phyloP scores from a whole-genome alignment of 371 early-diverging fungal genomes.

The Mucor mucedo region DNA sequence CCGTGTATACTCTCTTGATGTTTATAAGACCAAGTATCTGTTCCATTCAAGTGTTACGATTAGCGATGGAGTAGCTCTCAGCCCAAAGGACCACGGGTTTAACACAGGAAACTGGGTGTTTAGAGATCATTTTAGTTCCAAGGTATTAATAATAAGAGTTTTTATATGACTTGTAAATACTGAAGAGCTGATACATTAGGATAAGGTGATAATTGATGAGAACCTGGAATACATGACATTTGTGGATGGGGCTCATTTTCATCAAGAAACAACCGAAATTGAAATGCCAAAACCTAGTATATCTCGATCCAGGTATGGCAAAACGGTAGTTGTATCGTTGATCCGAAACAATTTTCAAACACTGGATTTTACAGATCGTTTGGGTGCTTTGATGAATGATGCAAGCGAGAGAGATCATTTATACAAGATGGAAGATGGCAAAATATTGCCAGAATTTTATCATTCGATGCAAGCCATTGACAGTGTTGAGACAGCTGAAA shows the following conservation, averaged over 20 bases:
- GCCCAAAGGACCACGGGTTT: not conserved
- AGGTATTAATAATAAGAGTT: constrained; percentile 6
- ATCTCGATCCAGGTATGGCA: constrained; percentile 37
- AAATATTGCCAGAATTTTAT: constrained; percentile 29
- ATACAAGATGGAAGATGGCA: constrained; percentile 27
- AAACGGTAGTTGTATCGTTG: constrained; percentile 37
- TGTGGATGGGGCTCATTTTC: constrained; percentile 46
- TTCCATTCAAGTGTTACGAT: constrained; percentile 37
- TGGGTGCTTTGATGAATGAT: constrained; percentile 24
- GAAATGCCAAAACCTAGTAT: constrained; percentile 34
- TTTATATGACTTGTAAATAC: not conserved
- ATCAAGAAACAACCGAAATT: constrained; percentile 39
- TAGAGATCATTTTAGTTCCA: constrained; percentile 10
- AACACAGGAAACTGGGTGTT: constrained; percentile 19
- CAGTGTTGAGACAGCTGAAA: constrained; percentile 7
- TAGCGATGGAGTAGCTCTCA: constrained; percentile 22
- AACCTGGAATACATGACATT: constrained; percentile 46
- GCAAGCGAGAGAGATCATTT: constrained; percentile 15
- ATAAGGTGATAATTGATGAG: constrained; percentile 18
- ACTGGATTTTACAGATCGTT: constrained; percentile 39
- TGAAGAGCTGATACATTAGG: not conserved
- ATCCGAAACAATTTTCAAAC: constrained; percentile 39
- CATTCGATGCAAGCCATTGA: constrained; percentile 22
- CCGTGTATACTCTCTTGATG: constrained; percentile 40
- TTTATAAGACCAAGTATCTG: constrained; percentile 30